phyloP scores from a whole-genome alignment of 83 land plant species.

The Diphasiastrum complanatum region DNA sequence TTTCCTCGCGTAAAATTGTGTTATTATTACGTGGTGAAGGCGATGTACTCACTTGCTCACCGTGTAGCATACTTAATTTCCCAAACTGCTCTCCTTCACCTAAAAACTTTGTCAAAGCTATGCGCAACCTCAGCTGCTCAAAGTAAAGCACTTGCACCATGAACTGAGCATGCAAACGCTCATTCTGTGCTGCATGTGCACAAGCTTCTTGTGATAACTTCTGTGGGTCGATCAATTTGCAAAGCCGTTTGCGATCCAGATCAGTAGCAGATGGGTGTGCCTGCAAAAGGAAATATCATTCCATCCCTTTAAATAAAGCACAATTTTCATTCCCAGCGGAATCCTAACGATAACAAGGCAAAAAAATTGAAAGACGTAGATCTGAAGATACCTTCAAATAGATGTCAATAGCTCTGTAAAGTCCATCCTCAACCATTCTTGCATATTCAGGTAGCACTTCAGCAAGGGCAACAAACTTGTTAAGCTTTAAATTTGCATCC shows the following conservation, averaged over 20 bases:
- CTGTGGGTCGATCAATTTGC: too few relatives aligned
- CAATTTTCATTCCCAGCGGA: background rate
- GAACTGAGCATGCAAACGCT: too few relatives aligned
- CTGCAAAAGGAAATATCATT: too few relatives aligned
- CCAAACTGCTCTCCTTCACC: too few relatives aligned
- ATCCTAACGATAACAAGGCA: background rate
- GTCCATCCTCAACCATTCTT: conserved; percentile 54
- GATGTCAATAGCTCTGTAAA: conserved; percentile 71
- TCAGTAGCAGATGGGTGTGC: background rate
- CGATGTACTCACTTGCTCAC: conserved; percentile 1
- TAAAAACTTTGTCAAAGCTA: too few relatives aligned
- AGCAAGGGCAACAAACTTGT: conserved; percentile 41
- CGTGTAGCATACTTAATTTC: too few relatives aligned
- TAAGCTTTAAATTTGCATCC: conserved; percentile 38
- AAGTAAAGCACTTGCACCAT: too few relatives aligned
- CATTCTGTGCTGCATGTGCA: too few relatives aligned
- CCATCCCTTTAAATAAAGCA: background rate
- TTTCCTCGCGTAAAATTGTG: background rate
- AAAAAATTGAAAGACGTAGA: background rate
- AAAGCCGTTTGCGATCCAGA: background rate
- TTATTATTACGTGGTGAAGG: conserved; percentile 4
- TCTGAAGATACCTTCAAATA: conserved; percentile 50
- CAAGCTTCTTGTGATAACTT: too few relatives aligned
- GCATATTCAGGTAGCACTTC: conserved; percentile 54
- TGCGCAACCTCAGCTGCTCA: too few relatives aligned